phyloP scores from a whole-genome alignment of 352 stramenopile genomes.

The Discostella stelligera region DNA sequence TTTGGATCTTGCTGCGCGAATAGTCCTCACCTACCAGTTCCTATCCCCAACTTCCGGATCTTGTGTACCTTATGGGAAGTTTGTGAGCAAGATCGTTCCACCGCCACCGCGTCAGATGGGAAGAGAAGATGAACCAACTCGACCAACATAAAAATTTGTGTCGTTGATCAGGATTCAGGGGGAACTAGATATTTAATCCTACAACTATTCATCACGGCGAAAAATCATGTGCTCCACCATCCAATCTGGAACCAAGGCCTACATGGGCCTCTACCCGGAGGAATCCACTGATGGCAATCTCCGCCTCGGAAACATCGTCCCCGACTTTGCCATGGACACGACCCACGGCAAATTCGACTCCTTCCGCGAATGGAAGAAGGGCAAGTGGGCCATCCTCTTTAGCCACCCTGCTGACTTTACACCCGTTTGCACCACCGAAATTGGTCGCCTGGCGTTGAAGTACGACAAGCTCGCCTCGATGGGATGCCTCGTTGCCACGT shows the following conservation, averaged over 20 bases:
- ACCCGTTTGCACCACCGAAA: slow-evolving; percentile 91
- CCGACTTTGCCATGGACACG: slow-evolving; percentile 63
- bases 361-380: slow-evolving; percentile 62
- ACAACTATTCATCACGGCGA: not conserved
- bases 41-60: no score
- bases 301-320: slow-evolving; percentile 61
- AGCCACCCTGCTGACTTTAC: slow-evolving; percentile 90
- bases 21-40: no score
- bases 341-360: slow-evolving; percentile 54
- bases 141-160: no score
- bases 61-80: no score
- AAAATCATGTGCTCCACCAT: slow-evolving; percentile 43
- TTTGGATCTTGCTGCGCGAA: no score
- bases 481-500: slow-evolving; percentile 58
- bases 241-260: slow-evolving; percentile 52
- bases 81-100: no score
- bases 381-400: slow-evolving; percentile 81
- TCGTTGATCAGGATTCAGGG: no score
- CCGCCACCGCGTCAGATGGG: no score
- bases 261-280: slow-evolving; percentile 66
- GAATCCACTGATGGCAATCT: slow-evolving; percentile 56
- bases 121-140: not conserved
- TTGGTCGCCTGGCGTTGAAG: slow-evolving; percentile 87
- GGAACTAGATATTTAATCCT: slow-evolving; percentile 4
- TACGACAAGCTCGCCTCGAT: slow-evolving; percentile 84